Evolutionary conservation across 176 grass and related monocot species (phyloP).

Genomic region (Hsuehochloa calcarea): DNA sequence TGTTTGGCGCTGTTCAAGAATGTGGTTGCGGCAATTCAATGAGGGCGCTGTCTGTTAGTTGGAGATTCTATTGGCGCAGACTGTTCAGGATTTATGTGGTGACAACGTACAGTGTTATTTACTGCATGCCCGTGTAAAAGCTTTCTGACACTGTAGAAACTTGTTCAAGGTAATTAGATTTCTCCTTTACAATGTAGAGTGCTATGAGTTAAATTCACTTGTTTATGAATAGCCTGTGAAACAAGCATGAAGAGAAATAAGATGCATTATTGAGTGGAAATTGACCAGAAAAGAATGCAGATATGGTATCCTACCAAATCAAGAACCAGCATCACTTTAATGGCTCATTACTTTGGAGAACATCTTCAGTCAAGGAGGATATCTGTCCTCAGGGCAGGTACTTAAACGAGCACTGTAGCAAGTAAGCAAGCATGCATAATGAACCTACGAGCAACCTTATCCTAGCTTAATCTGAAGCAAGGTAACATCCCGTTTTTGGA

Average conservation of each 20-base stretch:
- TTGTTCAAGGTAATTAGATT: neutral
- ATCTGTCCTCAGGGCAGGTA: neutral
- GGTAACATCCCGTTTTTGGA: too few relatives aligned
- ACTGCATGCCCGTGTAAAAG: neutral
- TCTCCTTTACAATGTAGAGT: neutral
- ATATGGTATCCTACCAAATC: neutral
- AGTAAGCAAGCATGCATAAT: neutral
- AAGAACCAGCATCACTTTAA: neutral
- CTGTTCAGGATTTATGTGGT: neutral
- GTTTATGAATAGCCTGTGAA: neutral
- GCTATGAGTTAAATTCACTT: neutral
- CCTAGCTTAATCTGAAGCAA: neutral
- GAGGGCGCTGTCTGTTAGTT: neutral
- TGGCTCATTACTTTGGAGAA: neutral
- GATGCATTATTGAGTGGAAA: neutral
- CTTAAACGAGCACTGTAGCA: neutral
- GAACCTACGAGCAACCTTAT: neutral
- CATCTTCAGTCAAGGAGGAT: neutral
- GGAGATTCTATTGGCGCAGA: neutral
- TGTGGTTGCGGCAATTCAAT: neutral
- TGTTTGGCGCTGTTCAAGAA: neutral
- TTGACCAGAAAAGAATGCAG: neutral
- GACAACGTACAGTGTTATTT: neutral
- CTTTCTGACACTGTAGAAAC: neutral
- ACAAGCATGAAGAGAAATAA: neutral